Conservation (phyloP, 139 green algal genomes). For the Desmodesmus armatus region DNA sequence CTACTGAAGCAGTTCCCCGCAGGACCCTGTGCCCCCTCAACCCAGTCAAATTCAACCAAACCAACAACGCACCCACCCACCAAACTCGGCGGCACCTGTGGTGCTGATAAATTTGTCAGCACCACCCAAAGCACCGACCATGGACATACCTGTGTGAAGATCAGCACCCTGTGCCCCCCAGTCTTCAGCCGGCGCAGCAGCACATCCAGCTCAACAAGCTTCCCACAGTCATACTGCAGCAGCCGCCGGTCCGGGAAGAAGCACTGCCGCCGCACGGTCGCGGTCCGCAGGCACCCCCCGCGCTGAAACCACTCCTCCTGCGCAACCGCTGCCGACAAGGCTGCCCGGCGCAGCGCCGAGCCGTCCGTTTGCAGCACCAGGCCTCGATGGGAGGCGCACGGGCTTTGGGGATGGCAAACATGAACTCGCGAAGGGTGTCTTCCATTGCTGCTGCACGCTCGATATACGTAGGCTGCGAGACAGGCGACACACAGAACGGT, state of each 20-base stretch:
- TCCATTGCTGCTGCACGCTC: constrained; percentile 50
- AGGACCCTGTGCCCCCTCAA: too few relatives aligned
- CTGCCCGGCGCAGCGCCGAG: constrained; percentile 45
- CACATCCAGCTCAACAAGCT: constrained; percentile 88
- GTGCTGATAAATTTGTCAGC: too few relatives aligned
- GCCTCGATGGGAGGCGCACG: constrained; percentile 63
- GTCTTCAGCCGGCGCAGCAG: constrained; percentile 87
- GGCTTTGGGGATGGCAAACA: constrained; percentile 88
- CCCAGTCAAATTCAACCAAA: too few relatives aligned
- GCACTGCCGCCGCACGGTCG: constrained; percentile 83
- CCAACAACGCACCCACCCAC: too few relatives aligned
- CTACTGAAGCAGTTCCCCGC: too few relatives aligned
- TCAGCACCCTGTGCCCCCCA: constrained; percentile 89
- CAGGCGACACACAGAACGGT: too few relatives aligned
- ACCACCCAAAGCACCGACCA: too few relatives aligned
- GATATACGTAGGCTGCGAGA: constrained; percentile 17
- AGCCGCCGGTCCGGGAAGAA: constrained; percentile 97
- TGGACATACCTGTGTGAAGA: constrained; percentile 93
- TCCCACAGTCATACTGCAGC: constrained; percentile 96
- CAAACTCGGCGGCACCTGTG: too few relatives aligned
- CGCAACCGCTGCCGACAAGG: neutral
- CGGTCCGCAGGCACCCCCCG: constrained; percentile 73
- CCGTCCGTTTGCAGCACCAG: constrained; percentile 62
- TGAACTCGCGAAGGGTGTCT: constrained; percentile 79
- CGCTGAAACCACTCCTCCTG: constrained; percentile 18